Percentiles rank a stretch among this genome's conserved stretches.
phyloP scores from a whole-genome alignment of 305 asterid genomes.

The Fraxinus baroniana region DNA sequence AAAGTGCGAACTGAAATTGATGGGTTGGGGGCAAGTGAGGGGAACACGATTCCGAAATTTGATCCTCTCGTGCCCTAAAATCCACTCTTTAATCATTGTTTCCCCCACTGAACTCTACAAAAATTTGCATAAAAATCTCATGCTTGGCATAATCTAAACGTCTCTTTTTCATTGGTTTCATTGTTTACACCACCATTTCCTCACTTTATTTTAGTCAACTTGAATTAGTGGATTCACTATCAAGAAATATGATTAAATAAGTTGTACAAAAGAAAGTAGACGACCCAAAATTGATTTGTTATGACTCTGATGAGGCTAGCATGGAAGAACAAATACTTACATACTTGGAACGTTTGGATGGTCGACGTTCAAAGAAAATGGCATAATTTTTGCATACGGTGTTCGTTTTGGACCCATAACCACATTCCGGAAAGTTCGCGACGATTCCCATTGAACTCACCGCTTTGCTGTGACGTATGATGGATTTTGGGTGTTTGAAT shows the following conservation, averaged over 20 bases:
- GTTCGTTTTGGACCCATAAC: no score
- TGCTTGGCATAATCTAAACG: slow-evolving; percentile 23
- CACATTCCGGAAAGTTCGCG: no score
- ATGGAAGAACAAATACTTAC: no score
- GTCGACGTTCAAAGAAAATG: no score
- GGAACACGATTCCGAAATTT: slow-evolving; percentile 47
- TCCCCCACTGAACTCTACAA: slow-evolving; percentile 34
- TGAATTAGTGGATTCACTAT: slow-evolving; percentile 15
- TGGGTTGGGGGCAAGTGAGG: slow-evolving; percentile 1
- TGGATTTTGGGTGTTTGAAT: no score
- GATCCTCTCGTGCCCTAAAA: slow-evolving; percentile 41
- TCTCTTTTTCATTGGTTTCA: slow-evolving; percentile 11
- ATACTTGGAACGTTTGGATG: no score
- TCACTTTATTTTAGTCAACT: slow-evolving; percentile 19
- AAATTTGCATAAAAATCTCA: neutral
- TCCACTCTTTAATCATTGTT: slow-evolving; percentile 41
- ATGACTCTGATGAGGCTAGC: neutral
- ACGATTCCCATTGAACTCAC: no score
- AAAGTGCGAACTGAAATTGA: neutral
- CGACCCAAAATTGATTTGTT: neutral
- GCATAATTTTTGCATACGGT: no score
- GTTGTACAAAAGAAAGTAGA: neutral
- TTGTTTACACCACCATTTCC: slow-evolving; percentile 11
- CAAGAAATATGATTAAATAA: neutral
- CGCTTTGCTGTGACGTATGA: no score